Conservation (phyloP, 805 yeast species). For the Candida odintsovae region DNA sequence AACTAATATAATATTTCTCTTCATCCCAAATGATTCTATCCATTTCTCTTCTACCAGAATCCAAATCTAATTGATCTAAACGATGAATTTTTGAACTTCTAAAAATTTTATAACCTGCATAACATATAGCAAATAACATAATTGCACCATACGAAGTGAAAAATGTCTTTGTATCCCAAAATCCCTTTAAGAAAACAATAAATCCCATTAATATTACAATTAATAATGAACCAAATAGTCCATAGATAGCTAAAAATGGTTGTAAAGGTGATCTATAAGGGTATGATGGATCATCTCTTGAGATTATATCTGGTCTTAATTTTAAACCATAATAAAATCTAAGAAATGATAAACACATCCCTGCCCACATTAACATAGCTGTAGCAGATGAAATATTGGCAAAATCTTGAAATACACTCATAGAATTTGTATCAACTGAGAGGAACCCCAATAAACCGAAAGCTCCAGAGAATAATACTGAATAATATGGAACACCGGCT, state of each 20-base stretch:
- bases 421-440: constrained; percentile 51
- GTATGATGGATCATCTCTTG: constrained; percentile 55
- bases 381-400: constrained; percentile 67
- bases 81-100: constrained; percentile 62
- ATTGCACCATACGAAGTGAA: constrained; percentile 62
- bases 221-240: constrained; percentile 46
- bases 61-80: constrained; percentile 71
- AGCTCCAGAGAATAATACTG: constrained; percentile 57
- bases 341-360: constrained; percentile 59
- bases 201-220: constrained; percentile 56
- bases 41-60: constrained; percentile 78
- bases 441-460: constrained; percentile 59
- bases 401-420: constrained; percentile 59
- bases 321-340: constrained; percentile 60
- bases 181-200: constrained; percentile 48
- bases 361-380: constrained; percentile 75
- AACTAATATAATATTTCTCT: constrained; percentile 37
- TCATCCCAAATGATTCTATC: constrained; percentile 82
- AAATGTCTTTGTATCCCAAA: constrained; percentile 58
- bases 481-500: constrained; percentile 64
- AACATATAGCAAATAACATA: constrained; percentile 45
- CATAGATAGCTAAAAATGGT: constrained; percentile 62
- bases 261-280: constrained; percentile 69
- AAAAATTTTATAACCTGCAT: constrained; percentile 48
- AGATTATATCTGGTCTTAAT: constrained; percentile 56